phyloP scores from a whole-genome alignment of 1,284 basidiomycete species.

The Austroboletus novae-zelandiae region DNA sequence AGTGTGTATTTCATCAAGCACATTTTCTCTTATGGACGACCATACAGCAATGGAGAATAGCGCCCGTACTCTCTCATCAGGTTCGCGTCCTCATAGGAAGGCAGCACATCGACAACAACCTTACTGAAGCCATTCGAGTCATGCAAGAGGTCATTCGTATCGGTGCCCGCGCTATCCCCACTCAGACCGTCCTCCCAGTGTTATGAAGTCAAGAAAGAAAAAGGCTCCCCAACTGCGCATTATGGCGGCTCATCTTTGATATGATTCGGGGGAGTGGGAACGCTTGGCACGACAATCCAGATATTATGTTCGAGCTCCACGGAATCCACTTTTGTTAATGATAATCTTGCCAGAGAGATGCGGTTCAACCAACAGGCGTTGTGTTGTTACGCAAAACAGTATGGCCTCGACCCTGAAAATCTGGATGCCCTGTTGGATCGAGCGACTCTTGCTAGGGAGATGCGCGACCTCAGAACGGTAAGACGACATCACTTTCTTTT shows the following conservation, averaged over 20 bases:
- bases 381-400: conserved; percentile 88
- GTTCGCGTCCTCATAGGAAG: too few relatives aligned
- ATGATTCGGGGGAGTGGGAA: conserved; percentile 88
- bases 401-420: conserved; percentile 77
- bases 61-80: conserved; percentile 80
- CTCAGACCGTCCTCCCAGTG: conserved; percentile 89
- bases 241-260: conserved; percentile 85
- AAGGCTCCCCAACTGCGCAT: conserved; percentile 84
- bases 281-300: conserved; percentile 73
- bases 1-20: too few relatives aligned
- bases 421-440: too few relatives aligned
- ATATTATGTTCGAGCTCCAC: conserved; percentile 35
- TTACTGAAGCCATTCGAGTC: conserved; percentile 69
- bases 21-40: too few relatives aligned
- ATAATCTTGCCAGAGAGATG: too few relatives aligned
- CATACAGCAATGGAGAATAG: conserved; percentile 47
- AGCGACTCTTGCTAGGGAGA: too few relatives aligned
- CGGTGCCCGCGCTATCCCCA: conserved; percentile 80
- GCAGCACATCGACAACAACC: conserved; percentile 78
- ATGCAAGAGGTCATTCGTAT: conserved; percentile 94
- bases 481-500: conserved; percentile 31
- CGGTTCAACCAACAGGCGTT: conserved; percentile 83
- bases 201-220: conserved; percentile 67
- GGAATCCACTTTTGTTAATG: conserved; percentile 43
- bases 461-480: conserved; percentile 66